phyloP scores from a whole-genome alignment of 176 grass and related monocot species.

The Ampelocalamus luodianensis region DNA sequence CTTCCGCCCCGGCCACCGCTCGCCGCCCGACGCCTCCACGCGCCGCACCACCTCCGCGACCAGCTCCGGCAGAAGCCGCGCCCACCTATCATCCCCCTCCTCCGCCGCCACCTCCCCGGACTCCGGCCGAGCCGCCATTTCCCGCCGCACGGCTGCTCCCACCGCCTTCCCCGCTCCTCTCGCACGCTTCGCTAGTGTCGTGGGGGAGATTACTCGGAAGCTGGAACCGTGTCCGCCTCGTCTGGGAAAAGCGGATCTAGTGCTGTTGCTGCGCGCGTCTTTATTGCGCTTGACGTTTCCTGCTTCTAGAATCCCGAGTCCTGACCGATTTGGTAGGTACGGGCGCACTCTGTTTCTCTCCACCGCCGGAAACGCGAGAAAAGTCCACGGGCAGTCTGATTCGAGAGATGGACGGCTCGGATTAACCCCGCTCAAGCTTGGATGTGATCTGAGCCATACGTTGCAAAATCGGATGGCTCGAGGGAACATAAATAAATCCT shows the following conservation, averaged over 20 bases:
- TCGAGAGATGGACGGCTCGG: background rate
- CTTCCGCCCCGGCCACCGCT: slow-evolving; percentile 74
- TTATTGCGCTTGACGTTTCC: background rate
- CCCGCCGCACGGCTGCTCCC: background rate
- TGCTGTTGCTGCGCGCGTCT: background rate
- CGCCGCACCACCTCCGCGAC: slow-evolving; percentile 63
- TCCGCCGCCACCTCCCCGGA: background rate
- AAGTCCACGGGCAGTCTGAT: background rate
- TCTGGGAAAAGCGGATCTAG: background rate
- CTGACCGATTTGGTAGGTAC: background rate
- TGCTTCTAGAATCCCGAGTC: background rate
- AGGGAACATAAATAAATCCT: background rate
- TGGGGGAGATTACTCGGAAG: background rate
- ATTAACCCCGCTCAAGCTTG: background rate
- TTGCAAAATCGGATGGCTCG: background rate
- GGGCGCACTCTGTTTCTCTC: background rate
- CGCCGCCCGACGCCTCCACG: slow-evolving; percentile 69
- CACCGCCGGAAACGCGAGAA: background rate
- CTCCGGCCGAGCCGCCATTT: background rate
- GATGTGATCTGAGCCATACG: background rate
- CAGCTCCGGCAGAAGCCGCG: slow-evolving; percentile 76
- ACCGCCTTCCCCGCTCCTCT: background rate
- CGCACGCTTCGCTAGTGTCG: background rate
- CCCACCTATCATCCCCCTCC: slow-evolving; percentile 62
- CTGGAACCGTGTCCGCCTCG: background rate